Evolutionary conservation across 495 filamentous ascomycete species (phyloP), one percentile per base, ranked within the genome.

Genomic region (Copromyces sp.): DNA sequence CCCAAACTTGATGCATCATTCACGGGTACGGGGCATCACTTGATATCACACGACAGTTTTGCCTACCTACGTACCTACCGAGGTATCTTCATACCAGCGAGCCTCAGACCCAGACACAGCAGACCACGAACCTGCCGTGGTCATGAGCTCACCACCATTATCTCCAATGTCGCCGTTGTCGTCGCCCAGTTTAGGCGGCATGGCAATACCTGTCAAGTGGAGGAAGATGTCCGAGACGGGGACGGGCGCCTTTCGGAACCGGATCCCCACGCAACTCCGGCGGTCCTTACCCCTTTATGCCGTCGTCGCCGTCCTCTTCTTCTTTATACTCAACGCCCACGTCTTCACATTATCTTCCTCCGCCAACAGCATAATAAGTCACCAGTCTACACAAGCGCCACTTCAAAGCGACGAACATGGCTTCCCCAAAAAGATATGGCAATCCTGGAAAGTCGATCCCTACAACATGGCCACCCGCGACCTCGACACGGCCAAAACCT

Each of bases 391-490:
- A 17, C 70, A 75, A 29, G 73, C 69, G 69, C 29, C 45, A 4
- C 68, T 73, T 9, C n/a, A 29, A 2, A n/a, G 11, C 59, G 47
- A 29, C 9, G 70, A 11, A 12, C 42, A 17, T 40, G 68, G 59
- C 17, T 78, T 78, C 68, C 77, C 78, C 44, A 73, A 74, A 47
- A 80, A 80, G 75, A 88, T 90, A 69, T 90, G 89, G 89, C 89
- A 90, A 75, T 86, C 87, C 41, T 90, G 89, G 89, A 89, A 90
- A 75, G 82, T 86, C 44, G 83, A 87, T 73, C 83, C 88, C 0
- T 79, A 87, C 42, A 78, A 80, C 14, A 87, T 90, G 72, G 87
- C 84, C 59, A 79, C 83, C 42, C 81, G 85, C n/a, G 88, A 90
- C 73, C 77, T 79, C 32, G 73, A 74, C 35, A 77, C 79, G 9